phyloP scores from a whole-genome alignment of 345 rosid genomes.

The Combretum micranthum region DNA sequence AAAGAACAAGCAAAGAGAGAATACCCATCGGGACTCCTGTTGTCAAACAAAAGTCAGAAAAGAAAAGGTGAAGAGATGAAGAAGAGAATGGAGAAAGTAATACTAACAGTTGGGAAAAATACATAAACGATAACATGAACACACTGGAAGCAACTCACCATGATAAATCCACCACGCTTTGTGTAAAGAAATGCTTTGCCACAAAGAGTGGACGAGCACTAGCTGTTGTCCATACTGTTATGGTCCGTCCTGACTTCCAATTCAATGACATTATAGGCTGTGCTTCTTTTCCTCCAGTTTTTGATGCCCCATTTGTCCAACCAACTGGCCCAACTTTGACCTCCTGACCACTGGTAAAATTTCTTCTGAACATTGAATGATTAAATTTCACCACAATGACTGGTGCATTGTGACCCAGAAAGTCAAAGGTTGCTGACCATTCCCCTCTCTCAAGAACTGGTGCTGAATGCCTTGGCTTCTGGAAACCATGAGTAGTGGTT shows the following conservation, averaged over 20 bases:
- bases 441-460: slow-evolving; percentile 99
- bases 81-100: slow-evolving; percentile 4
- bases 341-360: slow-evolving; percentile 43
- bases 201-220: slow-evolving; percentile 96
- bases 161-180: slow-evolving; percentile 97
- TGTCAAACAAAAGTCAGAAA: neutral
- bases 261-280: slow-evolving; percentile 86
- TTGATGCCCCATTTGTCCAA: slow-evolving; percentile 83
- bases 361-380: slow-evolving; percentile 87
- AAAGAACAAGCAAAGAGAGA: slow-evolving; percentile 95
- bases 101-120: slow-evolving; percentile 1
- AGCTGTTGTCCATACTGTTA: slow-evolving; percentile 99
- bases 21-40: slow-evolving; percentile 99
- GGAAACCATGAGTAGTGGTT: slow-evolving; percentile 97
- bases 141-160: slow-evolving; percentile 46
- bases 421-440: slow-evolving; percentile 97
- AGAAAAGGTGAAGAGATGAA: neutral
- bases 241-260: slow-evolving; percentile 99
- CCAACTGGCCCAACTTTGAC: slow-evolving; percentile 47
- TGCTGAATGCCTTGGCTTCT: slow-evolving; percentile 99
- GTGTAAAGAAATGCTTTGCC: slow-evolving; percentile 94
- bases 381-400: slow-evolving; percentile 91
- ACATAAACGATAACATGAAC: neutral
- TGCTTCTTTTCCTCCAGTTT: slow-evolving; percentile 72
- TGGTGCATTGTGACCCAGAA: slow-evolving; percentile 98